Base-by-base conservation (phyloP, 1,139 yeast species). In the Casaregolazyma lundiana region DNA sequence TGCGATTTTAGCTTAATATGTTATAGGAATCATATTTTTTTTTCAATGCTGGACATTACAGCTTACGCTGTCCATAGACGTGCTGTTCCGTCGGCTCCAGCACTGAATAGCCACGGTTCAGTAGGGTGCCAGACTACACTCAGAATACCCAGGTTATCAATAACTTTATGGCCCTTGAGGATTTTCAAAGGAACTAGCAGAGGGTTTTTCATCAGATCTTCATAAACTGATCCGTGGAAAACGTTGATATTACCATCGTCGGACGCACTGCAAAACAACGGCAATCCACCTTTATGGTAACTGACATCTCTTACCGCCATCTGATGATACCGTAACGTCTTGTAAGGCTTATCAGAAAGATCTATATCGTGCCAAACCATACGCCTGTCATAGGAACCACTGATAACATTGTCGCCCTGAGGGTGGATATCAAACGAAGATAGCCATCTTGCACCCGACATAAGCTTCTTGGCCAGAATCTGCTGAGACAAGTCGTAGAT, bases 31-130 rank as follows among this genome's bases (percentile, higher is more conserved):
- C 21, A 19, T 17, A 26, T 19, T 17, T 17, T 35, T 39, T 3
- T 19, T 24, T 18, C n/a, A 13, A 17, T n/a, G n/a, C n/a, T n/a
- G n/a, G n/a, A n/a, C n/a, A n/a, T n/a, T n/a, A n/a, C 26, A 13
- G 38, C 18, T 52, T 65, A 81, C n/a, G 96, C 86, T 35, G 98
- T 92, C 98, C 98, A 92, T 62, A 92, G 73, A 63, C 96, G 81
- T 16, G 97, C 97, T 45, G 92, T 83, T 51, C 95, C 90, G 67
- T 94, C 98, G 18, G 97, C 97, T 58, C 97, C 98, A n/a, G 96
- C 89, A 64, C 95, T 84, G 66, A 92, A 89, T 60, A 92, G 73
- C 99, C 99, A 92, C 1, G 98, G 97, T 68, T 94, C 97, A 62
- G 84, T 82, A 54, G 98, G 97, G 74, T 94, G 98, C 99, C 99